phyloP scores from a whole-genome alignment of 768 basidiomycete species.

The Rhizopogon vinicolor region DNA sequence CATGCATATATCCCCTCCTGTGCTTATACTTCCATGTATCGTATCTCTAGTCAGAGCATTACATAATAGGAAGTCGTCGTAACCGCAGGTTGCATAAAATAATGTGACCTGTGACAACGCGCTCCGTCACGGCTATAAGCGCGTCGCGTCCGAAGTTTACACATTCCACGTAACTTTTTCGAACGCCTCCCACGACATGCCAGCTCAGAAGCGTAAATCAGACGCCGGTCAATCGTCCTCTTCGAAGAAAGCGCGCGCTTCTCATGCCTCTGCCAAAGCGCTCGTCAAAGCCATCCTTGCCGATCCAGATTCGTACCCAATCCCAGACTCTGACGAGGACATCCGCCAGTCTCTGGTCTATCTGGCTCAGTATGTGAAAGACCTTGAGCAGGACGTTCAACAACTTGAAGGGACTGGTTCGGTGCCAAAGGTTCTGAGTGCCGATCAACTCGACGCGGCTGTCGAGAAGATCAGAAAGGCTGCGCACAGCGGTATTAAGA shows the following conservation, averaged over 20 bases:
- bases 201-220: conserved; percentile 33
- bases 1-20: too few species aligned
- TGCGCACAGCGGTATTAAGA: conserved; percentile 43
- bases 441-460: conserved; percentile 34
- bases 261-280: conserved; percentile 28
- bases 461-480: conserved; percentile 42
- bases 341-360: conserved; percentile 22
- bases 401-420: conserved; percentile 7
- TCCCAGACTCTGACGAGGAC: conserved; percentile 30
- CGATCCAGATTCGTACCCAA: conserved; percentile 28
- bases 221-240: conserved; percentile 15
- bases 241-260: conserved; percentile 25
- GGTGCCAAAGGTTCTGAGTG: conserved; percentile 28
- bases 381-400: conserved; percentile 26
- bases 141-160: conserved; percentile 5
- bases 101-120: conserved; percentile 22
- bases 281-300: conserved; percentile 36
- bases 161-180: too few species aligned
- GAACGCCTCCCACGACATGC: conserved; percentile 5
- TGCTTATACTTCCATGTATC: too few species aligned
- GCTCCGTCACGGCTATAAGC: conserved; percentile 17
- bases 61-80: too few species aligned
- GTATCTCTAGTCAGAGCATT: too few species aligned
- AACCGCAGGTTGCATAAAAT: not conserved
- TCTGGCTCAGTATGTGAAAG: conserved; percentile 29